phyloP scores from a whole-genome alignment of 805 yeast species.

The Candida easanensis region DNA sequence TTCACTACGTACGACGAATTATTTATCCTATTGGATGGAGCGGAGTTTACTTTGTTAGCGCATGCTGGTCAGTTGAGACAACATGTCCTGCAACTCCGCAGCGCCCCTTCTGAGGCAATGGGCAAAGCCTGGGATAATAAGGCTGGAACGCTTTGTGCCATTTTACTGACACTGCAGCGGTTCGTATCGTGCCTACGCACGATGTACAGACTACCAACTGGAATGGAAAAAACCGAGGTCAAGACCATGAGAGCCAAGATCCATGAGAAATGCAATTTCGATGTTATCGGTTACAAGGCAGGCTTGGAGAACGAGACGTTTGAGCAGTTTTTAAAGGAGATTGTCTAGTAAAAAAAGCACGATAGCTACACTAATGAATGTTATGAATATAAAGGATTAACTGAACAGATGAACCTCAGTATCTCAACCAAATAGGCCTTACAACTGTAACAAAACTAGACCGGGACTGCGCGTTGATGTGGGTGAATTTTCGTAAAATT shows the following conservation, averaged over 20 bases:
- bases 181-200: constrained; percentile 1
- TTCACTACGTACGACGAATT: constrained; percentile 52
- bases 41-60: constrained; percentile 32
- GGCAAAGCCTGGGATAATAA: not conserved
- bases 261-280: constrained; percentile 1
- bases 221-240: not conserved
- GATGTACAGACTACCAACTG: constrained; percentile 4
- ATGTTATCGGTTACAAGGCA: not conserved
- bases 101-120: too few relatives aligned
- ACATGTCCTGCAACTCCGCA: not conserved
- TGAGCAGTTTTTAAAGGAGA: not conserved
- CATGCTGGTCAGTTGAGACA: constrained; percentile 10
- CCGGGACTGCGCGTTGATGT: too few relatives aligned
- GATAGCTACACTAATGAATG: too few relatives aligned
- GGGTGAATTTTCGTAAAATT: too few relatives aligned
- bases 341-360: too few relatives aligned
- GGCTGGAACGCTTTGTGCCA: not conserved
- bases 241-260: constrained; percentile 5
- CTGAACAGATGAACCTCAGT: too few relatives aligned
- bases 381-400: too few relatives aligned
- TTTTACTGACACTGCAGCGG: constrained; percentile 1
- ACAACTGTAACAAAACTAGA: too few relatives aligned
- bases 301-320: not conserved
- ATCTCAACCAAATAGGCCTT: too few relatives aligned
- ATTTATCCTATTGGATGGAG: constrained; percentile 37